Evolutionary conservation across 768 basidiomycete species (phyloP).

Genomic region (Mrakia frigida): DNA sequence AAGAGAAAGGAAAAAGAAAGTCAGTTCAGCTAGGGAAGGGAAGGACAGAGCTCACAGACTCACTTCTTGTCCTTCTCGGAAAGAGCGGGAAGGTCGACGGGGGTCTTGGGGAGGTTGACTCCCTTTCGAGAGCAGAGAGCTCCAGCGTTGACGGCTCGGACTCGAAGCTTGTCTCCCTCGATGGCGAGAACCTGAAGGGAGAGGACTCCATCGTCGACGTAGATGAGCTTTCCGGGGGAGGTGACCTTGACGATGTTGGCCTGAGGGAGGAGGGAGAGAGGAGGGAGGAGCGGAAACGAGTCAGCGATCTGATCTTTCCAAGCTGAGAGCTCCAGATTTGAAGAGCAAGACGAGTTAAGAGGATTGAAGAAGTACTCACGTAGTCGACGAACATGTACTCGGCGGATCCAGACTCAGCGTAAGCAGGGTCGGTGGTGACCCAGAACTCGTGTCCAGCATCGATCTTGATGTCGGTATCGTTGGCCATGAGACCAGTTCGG

Average conservation of each 20-base stretch:
- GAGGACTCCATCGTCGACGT: slow-evolving; percentile 92
- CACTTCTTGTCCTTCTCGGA: slow-evolving; percentile 90
- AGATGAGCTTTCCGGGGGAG: slow-evolving; percentile 92
- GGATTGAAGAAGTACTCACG: slow-evolving; percentile 50
- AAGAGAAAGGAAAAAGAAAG: neutral
- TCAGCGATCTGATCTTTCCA: neutral
- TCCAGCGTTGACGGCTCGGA: slow-evolving; percentile 85
- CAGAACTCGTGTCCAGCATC: slow-evolving; percentile 88
- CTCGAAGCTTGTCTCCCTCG: slow-evolving; percentile 65
- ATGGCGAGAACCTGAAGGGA: slow-evolving; percentile 87
- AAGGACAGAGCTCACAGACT: neutral
- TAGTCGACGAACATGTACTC: slow-evolving; percentile 91
- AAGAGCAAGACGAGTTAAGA: neutral
- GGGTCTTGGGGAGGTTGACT: slow-evolving; percentile 97
- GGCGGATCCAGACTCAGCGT: slow-evolving; percentile 71
- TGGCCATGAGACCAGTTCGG: slow-evolving; percentile 87
- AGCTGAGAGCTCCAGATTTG: too few species aligned
- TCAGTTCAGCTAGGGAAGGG: neutral
- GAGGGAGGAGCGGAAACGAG: neutral
- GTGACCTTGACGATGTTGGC: slow-evolving; percentile 91
- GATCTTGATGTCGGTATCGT: slow-evolving; percentile 80
- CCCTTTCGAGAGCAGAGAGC: slow-evolving; percentile 94
- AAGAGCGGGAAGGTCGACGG: slow-evolving; percentile 93
- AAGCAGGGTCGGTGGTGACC: slow-evolving; percentile 75
- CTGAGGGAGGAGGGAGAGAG: slow-evolving; percentile 47